Conservation (phyloP, 1,139 yeast genomes). For the Debaryomyces coudertii region DNA sequence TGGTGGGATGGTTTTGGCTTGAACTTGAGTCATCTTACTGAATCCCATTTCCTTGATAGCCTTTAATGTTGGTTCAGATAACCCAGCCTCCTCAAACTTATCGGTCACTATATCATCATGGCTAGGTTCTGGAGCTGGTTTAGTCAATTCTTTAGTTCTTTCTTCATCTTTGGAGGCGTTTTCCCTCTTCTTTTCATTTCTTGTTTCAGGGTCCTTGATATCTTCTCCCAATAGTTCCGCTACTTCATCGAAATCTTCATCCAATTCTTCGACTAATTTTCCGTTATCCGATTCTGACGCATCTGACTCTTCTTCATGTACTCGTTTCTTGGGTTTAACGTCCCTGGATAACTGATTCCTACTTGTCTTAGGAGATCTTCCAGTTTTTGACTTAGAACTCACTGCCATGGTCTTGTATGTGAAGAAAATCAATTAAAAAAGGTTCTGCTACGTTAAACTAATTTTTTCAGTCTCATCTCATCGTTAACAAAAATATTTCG, state of each 20-base stretch:
- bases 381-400: conserved; percentile 16
- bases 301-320: conserved; percentile 23
- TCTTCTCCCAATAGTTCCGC: conserved; percentile 54
- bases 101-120: conserved; percentile 40
- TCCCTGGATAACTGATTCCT: conserved; percentile 9
- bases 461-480: conserved; percentile 28
- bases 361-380: not conserved
- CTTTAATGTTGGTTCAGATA: conserved; percentile 77
- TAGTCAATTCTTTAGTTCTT: conserved; percentile 27
- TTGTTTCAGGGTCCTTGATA: conserved; percentile 43
- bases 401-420: conserved; percentile 13
- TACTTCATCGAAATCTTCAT: conserved; percentile 58
- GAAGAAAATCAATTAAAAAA: not conserved
- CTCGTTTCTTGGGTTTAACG: conserved; percentile 21
- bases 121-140: conserved; percentile 28
- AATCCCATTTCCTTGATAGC: conserved; percentile 89
- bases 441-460: not conserved
- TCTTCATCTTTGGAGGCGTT: conserved; percentile 12
- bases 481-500: conserved; percentile 17
- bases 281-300: conserved; percentile 42
- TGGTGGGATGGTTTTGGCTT: conserved; percentile 93
- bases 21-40: conserved; percentile 87
- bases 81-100: conserved; percentile 54
- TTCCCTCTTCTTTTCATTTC: conserved; percentile 24
- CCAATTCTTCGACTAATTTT: conserved; percentile 50